Base-by-base conservation (phyloP, 1,139 yeast genomes). In the Pichia terricola region DNA sequence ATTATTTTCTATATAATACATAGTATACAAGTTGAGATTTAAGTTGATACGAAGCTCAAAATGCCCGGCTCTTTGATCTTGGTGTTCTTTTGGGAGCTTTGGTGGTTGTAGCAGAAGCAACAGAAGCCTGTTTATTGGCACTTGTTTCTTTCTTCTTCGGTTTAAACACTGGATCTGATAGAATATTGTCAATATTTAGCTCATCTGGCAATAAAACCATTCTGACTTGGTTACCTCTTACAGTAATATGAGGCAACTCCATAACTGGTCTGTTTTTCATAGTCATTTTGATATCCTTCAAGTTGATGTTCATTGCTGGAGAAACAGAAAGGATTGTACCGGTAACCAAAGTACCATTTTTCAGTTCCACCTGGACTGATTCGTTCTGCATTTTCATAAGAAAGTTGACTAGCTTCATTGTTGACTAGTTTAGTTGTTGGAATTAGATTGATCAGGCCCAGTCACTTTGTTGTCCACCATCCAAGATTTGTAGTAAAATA, bases 211-310 rank as follows among this genome's bases (percentile, higher is more conserved):
- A 69, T 39, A 88, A 69, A 37, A 84, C 81, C 62, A 85, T 83
- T 52, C 98, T 75, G 36, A 91, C 82, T 51, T 86, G 94, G 63
- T 81, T 91, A 1, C 98, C 98, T 55, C 98, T 73, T 33, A 91
- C 75, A 54, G 85, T 88, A 58, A 91, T 81, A 59, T 75, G 86
- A 54, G 86, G 94, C 52, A 89, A 68, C 10, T 75, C 63, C 42
- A 79, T 75, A 2, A 95, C 87, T 45, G 82, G 89, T 49, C 86
- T 77, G 58, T 80, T 77, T 50, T 73, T 79, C 48, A 78, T 75
- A 30, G 83, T 78, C 77, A 82, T 77, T 58, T 82, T 85, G 45
- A 87, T 94, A 53, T 83, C 85, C 54, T 85, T 81, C 53, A 91
- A 65, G 5, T 89, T 79, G 38, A 94, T 79, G 65, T 91, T 91